These are phyloP conservation scores for Tarenaya hassleriana DNA, from an alignment of 345 rosid species.

Conservation along the genomic window DNA sequence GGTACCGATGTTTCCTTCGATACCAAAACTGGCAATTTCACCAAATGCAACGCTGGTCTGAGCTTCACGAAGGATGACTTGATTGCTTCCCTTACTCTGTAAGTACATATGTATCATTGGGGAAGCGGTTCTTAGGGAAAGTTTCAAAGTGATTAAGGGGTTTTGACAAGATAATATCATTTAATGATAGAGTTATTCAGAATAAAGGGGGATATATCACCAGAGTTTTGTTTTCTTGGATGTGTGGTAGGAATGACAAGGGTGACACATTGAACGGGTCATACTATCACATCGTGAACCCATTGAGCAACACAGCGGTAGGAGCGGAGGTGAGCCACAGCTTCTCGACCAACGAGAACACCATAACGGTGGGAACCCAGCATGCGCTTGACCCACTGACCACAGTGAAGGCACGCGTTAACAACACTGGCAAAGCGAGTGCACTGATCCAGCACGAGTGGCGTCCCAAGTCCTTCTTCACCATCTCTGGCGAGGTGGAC, in stretches of 20 bases:
- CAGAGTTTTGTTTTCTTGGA: background rate
- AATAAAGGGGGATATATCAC: no score
- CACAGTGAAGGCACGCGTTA: conserved; percentile 75
- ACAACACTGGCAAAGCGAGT: conserved; percentile 76
- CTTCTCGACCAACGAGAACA: conserved; percentile 75
- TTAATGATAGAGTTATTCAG: no score
- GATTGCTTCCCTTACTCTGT: conserved; percentile 72
- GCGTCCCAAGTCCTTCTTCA: conserved; percentile 84
- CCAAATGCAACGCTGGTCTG: conserved; percentile 69
- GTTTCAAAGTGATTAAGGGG: no score
- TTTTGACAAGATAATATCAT: no score
- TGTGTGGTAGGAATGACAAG: conserved; percentile 62
- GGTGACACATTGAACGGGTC: conserved; percentile 73
- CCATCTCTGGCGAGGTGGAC: conserved; percentile 89
- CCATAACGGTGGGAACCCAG: conserved; percentile 77
- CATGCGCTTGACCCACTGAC: conserved; percentile 89
- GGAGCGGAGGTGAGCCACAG: conserved; percentile 91
- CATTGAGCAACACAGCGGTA: conserved; percentile 73
- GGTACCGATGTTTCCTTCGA: conserved; percentile 92
- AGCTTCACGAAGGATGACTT: conserved; percentile 62
- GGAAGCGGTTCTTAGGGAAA: no score
- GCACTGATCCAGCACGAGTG: conserved; percentile 94
- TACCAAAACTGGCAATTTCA: conserved; percentile 66
- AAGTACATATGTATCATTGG: no score
- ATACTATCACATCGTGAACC: conserved; percentile 83